A percentile compares a stretch with the other conserved stretches of the same genome.
Evolutionary conservation across 805 yeast species (phyloP).

Genomic region (Yarrowia bubula): DNA sequence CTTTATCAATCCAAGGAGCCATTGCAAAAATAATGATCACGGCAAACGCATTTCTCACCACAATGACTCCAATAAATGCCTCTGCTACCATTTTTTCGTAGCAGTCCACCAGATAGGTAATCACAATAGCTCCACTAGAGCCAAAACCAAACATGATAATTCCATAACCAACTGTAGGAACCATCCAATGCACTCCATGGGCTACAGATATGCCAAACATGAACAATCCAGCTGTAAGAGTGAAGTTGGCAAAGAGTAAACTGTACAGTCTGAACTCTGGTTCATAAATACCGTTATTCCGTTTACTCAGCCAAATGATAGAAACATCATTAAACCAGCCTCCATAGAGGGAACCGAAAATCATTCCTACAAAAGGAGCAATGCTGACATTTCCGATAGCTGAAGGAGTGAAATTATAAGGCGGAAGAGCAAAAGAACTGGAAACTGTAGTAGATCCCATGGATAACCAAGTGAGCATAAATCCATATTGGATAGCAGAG

Average conservation of each 20-base stretch:
- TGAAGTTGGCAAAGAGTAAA: conserved; percentile 29
- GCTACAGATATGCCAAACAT: background rate
- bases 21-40: background rate
- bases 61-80: conserved; percentile 55
- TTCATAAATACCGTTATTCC: conserved; percentile 29
- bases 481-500: conserved; percentile 27
- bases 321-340: conserved; percentile 27
- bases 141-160: conserved; percentile 4
- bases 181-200: background rate
- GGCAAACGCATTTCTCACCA: conserved; percentile 55
- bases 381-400: conserved; percentile 29
- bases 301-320: conserved; percentile 25
- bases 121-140: background rate
- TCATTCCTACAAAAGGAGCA: conserved; percentile 27
- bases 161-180: background rate
- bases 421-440: background rate
- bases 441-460: conserved; percentile 22
- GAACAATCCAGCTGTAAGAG: background rate
- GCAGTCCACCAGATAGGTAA: background rate
- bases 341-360: conserved; percentile 26
- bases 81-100: conserved; percentile 34
- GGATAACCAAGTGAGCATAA: conserved; percentile 27
- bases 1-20: background rate
- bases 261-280: conserved; percentile 32
- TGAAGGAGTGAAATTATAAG: conserved; percentile 27